Base-by-base conservation (phyloP, 768 basidiomycete species). In the Boletus bicolor region DNA sequence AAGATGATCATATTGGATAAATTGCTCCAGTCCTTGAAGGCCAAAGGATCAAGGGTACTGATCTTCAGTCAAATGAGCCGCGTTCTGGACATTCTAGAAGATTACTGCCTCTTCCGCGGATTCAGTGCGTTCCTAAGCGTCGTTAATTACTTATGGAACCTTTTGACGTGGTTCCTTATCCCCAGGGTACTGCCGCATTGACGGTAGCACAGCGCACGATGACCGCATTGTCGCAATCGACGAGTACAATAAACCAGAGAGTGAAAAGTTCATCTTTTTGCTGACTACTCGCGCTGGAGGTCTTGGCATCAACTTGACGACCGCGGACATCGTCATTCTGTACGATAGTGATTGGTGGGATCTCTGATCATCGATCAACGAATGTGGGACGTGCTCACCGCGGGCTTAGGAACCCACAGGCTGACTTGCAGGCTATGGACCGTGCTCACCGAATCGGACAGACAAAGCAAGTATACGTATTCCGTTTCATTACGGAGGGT, bases 41-140 rank as follows among this genome's bases (percentile, higher is more conserved):
- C 75, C 24, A 94, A 94, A 69, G 95, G 93, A n/a, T 96, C 93
- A 3, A 84, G 96, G 8, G 91, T 94, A 4, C 82, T 98, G 61
- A 97, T 99, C 57, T 99, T 99, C 77, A 96, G 93, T 64, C 97
- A 98, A 72, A 98, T 99, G 97, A 95, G 92, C 73, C 87, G 97
- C 17, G 91, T 98, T 55, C 79, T 80, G 14, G 97, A 99, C 71
- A 98, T 99, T 55, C 72, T 99, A 44, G 96, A 98, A 69, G 96
- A 98, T 68, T 98, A 95, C 72, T 98, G 94, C 72, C 76, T 96
- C 57, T 99, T 98, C 77, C 78, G 95, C 44, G 75, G 75, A 53
- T 95, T 89, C 73, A 86, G 96, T 97, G 65, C 49, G 92, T 77
- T 6, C 7, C 49, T 15, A 4, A 32, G 34, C 21, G 7, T 24